A percentile compares a stretch with the other conserved stretches of the same genome.
Evolutionary conservation across 1,284 basidiomycete species (phyloP).

Genomic region (Thelephora terrestris): DNA sequence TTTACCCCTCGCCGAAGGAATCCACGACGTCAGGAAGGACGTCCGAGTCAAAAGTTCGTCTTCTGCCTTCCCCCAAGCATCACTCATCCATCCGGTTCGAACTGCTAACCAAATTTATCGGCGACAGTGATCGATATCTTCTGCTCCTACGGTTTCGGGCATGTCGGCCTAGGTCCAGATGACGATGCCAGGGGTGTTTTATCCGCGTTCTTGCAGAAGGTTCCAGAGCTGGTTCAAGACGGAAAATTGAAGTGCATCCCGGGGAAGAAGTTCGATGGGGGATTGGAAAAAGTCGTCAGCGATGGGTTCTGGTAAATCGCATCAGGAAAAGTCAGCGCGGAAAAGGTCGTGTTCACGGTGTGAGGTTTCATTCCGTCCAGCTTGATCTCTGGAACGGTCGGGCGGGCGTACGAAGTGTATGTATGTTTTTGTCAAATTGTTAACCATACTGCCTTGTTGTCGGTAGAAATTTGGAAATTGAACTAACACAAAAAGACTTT

Average conservation of each 20-base stretch:
- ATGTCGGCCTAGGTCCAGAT: too few relatives aligned
- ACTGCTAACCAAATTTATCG: background rate
- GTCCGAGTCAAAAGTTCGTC: conserved; percentile 10
- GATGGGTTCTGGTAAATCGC: conserved; percentile 14
- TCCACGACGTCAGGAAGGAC: conserved; percentile 9
- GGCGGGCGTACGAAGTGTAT: too few relatives aligned
- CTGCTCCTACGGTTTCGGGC: conserved; percentile 7
- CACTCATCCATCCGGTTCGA: background rate
- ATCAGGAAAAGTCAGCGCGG: conserved; percentile 15
- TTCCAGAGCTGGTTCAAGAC: conserved; percentile 11
- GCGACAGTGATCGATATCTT: conserved; percentile 10
- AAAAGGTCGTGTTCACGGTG: conserved; percentile 16
- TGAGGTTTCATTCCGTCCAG: too few relatives aligned
- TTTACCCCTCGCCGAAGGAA: conserved; percentile 6
- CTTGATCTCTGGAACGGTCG: too few relatives aligned
- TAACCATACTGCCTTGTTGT: too few relatives aligned
- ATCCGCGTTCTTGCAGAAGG: conserved; percentile 11
- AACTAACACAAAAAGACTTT: too few relatives aligned
- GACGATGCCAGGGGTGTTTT: too few relatives aligned
- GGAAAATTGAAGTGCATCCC: conserved; percentile 15
- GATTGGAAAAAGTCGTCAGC: conserved; percentile 10
- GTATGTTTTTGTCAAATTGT: too few relatives aligned
- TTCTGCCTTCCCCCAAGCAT: background rate
- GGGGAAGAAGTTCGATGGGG: conserved; percentile 13
- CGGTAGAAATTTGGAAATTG: too few relatives aligned